A percentile compares a stretch with the other conserved stretches of the same genome.
These are phyloP conservation scores for Onygenales sp. DNA, from an alignment of 2,329 filamentous ascomycete species.

Conservation along the genomic window DNA sequence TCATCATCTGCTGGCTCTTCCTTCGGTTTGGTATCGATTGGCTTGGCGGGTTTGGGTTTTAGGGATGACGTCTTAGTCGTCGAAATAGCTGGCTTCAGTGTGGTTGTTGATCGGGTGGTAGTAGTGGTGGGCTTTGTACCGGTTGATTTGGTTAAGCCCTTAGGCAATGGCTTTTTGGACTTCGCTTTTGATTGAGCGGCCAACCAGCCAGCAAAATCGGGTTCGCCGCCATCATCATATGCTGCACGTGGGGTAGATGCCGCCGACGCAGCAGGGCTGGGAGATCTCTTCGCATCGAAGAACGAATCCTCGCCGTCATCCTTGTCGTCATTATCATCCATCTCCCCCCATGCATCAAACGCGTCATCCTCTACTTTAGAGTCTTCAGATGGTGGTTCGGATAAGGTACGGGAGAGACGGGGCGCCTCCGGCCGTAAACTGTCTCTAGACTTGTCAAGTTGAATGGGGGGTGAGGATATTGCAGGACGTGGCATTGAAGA, in stretches of 20 bases:
- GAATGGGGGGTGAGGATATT: constrained; percentile 20
- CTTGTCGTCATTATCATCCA: constrained; percentile 47
- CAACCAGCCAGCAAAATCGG: constrained; percentile 92
- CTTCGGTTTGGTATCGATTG: constrained; percentile 57
- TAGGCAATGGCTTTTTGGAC: constrained; percentile 63
- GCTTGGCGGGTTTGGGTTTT: constrained; percentile 51
- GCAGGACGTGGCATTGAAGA: constrained; percentile 40
- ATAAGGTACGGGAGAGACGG: constrained; percentile 29
- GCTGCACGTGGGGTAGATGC: constrained; percentile 29
- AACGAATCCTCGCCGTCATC: constrained; percentile 39
- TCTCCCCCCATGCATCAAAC: constrained; percentile 65
- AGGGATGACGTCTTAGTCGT: constrained; percentile 27
- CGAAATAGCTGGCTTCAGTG: constrained; percentile 16
- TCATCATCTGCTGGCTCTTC: constrained; percentile 31
- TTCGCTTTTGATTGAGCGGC: constrained; percentile 77
- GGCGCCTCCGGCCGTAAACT: constrained; percentile 17
- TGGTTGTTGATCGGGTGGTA: constrained; percentile 28
- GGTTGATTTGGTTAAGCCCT: constrained; percentile 62
- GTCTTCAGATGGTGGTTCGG: constrained; percentile 29
- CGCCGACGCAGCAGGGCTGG: constrained; percentile 22
- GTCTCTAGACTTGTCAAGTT: constrained; percentile 16
- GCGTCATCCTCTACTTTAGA: constrained; percentile 50
- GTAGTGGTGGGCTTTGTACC: constrained; percentile 20
- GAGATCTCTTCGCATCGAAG: constrained; percentile 29
- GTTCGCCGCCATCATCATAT: constrained; percentile 77